Evolutionary conservation across 75 land plant genomes (phyloP).

Genomic region (Sequoiadendron giganteum): DNA sequence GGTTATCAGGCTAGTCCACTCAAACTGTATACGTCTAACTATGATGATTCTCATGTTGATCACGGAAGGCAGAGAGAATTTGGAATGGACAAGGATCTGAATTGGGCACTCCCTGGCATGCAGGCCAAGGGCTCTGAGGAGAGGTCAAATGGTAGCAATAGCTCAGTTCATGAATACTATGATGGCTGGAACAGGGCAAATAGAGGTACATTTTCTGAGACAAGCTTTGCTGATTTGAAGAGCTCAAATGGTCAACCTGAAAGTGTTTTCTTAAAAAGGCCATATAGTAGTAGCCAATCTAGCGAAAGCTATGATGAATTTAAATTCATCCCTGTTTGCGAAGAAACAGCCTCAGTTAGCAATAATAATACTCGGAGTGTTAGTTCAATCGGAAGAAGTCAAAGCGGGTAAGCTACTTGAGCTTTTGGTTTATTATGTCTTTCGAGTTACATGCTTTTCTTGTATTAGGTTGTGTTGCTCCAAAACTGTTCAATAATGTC

Average conservation of each 20-base stretch:
- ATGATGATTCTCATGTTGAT: not conserved
- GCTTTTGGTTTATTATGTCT: not conserved
- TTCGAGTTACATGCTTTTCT: not conserved
- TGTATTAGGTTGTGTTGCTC: not conserved
- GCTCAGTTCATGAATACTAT: not conserved
- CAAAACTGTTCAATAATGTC: not conserved
- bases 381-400: not conserved
- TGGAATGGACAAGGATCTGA: slow-evolving; percentile 18
- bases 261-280: not conserved
- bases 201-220: not conserved
- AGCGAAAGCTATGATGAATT: not conserved
- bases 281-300: not conserved
- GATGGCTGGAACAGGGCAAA: not conserved
- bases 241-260: not conserved
- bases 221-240: slow-evolving; percentile 1
- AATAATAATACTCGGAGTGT: not conserved
- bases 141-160: not conserved
- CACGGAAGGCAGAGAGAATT: slow-evolving; percentile 9
- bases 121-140: slow-evolving; percentile 14
- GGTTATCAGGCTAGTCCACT: not conserved
- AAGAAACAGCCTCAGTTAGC: not conserved
- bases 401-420: not conserved
- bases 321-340: slow-evolving; percentile 1
- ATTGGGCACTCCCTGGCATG: slow-evolving; percentile 59
- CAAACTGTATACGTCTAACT: not conserved